phyloP scores from a whole-genome alignment of 441 rosid species.

The Daphne laureola region DNA sequence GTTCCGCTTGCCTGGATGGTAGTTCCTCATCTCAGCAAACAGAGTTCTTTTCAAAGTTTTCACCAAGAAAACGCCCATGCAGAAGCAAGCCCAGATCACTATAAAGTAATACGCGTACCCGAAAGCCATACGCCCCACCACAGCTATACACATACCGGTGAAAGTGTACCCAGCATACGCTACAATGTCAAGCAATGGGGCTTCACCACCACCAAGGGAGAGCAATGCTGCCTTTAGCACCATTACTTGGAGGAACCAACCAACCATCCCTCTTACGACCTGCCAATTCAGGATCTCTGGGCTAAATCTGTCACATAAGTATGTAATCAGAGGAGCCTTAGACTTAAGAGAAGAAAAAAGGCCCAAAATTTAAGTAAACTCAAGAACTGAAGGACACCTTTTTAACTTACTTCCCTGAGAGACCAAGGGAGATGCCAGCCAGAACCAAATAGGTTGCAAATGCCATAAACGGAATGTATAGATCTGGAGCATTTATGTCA shows the following conservation, averaged over 20 bases:
- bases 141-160: constrained; percentile 34
- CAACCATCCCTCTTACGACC: constrained; percentile 30
- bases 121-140: constrained; percentile 21
- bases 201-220: constrained; percentile 37
- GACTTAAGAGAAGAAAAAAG: background rate
- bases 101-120: constrained; percentile 25
- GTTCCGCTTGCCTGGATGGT: constrained; percentile 29
- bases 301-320: constrained; percentile 21
- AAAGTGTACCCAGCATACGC: constrained; percentile 39
- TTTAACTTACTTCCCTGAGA: constrained; percentile 30
- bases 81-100: constrained; percentile 30
- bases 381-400: background rate
- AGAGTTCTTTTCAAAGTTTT: constrained; percentile 36
- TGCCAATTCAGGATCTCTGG: constrained; percentile 40
- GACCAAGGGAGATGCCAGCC: constrained; percentile 36
- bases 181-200: constrained; percentile 29
- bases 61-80: constrained; percentile 37
- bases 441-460: constrained; percentile 38
- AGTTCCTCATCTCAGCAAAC: constrained; percentile 30
- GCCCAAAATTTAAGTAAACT: background rate
- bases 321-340: background rate
- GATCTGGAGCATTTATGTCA: constrained; percentile 45
- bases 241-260: constrained; percentile 37
- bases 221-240: constrained; percentile 28
- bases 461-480: constrained; percentile 44